Base-by-base conservation (phyloP, 768 basidiomycete genomes). In the Hemileccinum rubropunctum region DNA sequence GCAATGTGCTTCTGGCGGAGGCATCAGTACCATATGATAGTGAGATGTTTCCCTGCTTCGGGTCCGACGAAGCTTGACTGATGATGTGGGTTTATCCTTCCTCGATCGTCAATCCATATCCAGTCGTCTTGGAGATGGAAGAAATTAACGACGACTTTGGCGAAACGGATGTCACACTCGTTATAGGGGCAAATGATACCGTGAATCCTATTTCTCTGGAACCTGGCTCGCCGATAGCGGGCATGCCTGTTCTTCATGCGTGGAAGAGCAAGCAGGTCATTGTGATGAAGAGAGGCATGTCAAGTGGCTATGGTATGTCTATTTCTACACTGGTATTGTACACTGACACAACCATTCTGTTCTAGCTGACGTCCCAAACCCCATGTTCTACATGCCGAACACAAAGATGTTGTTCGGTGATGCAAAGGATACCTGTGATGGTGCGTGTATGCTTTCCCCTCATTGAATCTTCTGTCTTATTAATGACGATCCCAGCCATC, bases 211-310 rank as follows among this genome's bases (percentile, higher is more conserved):
- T 93, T 55, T 88, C 90, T 10, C 74, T 94, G 12, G 91, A 94
- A 65, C 79, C 87, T 14, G 90, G 90, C 36, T 91, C 89, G 48
- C 75, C 90, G 2, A 94, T 94, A 54, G 91, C 91, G 23, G 91
- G 91, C 26, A 94, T 94, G 91, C 90, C 91, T 14, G 91, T 94
- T 17, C 74, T 94, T 47, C 88, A 92, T 54, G 91, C 87, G 7
- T 94, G 91, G 91, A 91, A 93, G 81, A 88, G 87, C 68, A 92
- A 92, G 65, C 86, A 91, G 58, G 90, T 92, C 37, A 77, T 94
- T 45, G 91, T 94, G 34, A 94, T 94, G 91, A 94, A 94, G 71
- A 79, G 91, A 54, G 90, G 91, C 46, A 83, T 94, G 77, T 83
- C 91, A 8, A 86, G 87, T 63, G 91, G 90, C 34, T 92, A 92